phyloP scores from a whole-genome alignment of 805 yeast genomes.

The Yarrowia sp. region DNA sequence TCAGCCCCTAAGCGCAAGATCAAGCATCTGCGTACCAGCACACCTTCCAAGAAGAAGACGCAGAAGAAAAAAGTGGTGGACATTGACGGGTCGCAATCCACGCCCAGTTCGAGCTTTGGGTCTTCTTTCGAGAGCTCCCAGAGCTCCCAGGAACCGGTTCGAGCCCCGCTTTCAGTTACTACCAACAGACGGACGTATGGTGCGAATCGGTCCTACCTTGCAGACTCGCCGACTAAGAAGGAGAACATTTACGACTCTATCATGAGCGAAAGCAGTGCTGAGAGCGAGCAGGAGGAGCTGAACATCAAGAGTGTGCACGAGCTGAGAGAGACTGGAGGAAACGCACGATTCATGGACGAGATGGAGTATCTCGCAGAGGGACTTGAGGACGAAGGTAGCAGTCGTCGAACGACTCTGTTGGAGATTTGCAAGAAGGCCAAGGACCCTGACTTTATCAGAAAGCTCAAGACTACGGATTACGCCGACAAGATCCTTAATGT shows the following conservation, averaged over 20 bases:
- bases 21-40: not conserved
- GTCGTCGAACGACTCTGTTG: conserved; percentile 18
- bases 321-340: conserved; percentile 16
- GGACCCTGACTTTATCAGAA: conserved; percentile 1
- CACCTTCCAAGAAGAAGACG: not conserved
- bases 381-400: not conserved
- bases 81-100: not conserved
- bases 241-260: not conserved
- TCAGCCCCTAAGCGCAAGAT: conserved; percentile 4
- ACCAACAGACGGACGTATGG: conserved; percentile 4
- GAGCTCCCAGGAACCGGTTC: not conserved
- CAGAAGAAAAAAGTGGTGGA: not conserved
- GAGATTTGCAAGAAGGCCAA: conserved; percentile 20
- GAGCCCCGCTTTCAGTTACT: not conserved
- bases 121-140: not conserved
- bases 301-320: conserved; percentile 20
- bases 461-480: conserved; percentile 12
- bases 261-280: conserved; percentile 7
- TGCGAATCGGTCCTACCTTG: conserved; percentile 1
- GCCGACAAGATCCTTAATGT: conserved; percentile 12
- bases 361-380: conserved; percentile 16
- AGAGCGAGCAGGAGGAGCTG: conserved; percentile 3
- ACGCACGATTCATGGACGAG: conserved; percentile 22
- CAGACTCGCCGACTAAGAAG: conserved; percentile 17
- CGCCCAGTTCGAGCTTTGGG: not conserved